Percentiles rank a stretch among this genome's conserved stretches.
phyloP scores from a whole-genome alignment of 352 stramenopile genomes.

The Thraustotheca clavata region DNA sequence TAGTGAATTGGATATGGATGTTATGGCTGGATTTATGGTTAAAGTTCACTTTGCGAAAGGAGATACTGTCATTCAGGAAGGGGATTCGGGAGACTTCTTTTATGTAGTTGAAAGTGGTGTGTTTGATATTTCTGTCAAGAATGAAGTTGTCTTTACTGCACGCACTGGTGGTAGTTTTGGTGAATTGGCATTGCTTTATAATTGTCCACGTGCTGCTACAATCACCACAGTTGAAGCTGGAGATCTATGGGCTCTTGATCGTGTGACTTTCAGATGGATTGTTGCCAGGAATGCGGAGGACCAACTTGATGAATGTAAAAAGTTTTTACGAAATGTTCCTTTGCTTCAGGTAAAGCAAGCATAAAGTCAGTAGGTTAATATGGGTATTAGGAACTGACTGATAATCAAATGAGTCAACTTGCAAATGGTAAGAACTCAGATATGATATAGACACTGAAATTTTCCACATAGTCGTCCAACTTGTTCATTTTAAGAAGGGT shows the following conservation, averaged over 20 bases:
- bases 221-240: conserved; percentile 42
- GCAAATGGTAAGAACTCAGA: conserved; percentile 26
- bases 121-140: conserved; percentile 83
- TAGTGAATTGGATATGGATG: conserved; percentile 37
- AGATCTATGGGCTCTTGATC: conserved; percentile 77
- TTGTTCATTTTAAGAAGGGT: conserved; percentile 55
- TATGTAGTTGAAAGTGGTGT: conserved; percentile 74
- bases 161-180: conserved; percentile 85
- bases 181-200: conserved; percentile 95
- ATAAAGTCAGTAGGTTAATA: neutral
- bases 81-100: conserved; percentile 65
- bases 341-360: conserved; percentile 27
- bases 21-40: conserved; percentile 45
- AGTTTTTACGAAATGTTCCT: conserved; percentile 47
- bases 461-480: conserved; percentile 40
- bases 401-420: conserved; percentile 49
- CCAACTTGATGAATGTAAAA: conserved; percentile 54
- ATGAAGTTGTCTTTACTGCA: conserved; percentile 60
- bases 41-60: conserved; percentile 31
- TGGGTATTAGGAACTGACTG: conserved; percentile 29
- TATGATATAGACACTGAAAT: neutral
- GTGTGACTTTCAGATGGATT: conserved; percentile 76
- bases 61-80: conserved; percentile 53
- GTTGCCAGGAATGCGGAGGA: conserved; percentile 70
- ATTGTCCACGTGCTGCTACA: conserved; percentile 89